Percentiles rank a stretch among this genome's conserved stretches.
Evolutionary conservation across 192 early-diverging fungal species (phyloP).

Genomic region (Umbelopsis sp.): DNA sequence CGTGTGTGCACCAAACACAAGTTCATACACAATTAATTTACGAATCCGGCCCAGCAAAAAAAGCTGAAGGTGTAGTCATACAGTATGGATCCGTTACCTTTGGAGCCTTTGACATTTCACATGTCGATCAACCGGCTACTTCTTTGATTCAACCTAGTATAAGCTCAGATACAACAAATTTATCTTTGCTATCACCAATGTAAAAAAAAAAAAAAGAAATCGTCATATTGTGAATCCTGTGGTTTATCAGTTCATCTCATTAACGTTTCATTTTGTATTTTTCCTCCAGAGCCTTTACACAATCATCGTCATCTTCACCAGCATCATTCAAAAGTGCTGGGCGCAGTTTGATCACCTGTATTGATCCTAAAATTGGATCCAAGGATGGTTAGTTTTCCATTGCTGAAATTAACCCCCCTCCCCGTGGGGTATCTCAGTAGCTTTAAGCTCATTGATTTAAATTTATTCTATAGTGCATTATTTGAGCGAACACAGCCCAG

Average conservation of each 20-base stretch:
- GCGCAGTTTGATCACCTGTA: too few relatives aligned
- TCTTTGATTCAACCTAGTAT: background rate
- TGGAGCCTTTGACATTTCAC: slow-evolving; percentile 22
- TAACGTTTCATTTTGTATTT: too few relatives aligned
- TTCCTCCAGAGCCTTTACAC: too few relatives aligned
- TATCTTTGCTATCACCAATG: background rate
- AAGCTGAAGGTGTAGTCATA: slow-evolving; percentile 23
- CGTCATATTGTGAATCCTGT: too few relatives aligned
- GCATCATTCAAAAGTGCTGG: background rate
- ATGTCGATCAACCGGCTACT: background rate
- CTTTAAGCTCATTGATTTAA: background rate
- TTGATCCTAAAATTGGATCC: too few relatives aligned
- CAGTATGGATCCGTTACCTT: slow-evolving; percentile 35
- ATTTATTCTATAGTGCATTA: background rate
- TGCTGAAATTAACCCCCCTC: background rate
- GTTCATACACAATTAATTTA: background rate
- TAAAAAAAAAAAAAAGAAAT: background rate
- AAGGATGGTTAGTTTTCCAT: too few relatives aligned
- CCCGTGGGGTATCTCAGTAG: background rate
- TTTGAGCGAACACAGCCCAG: background rate
- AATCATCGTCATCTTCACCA: slow-evolving; percentile 4
- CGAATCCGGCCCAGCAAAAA: background rate
- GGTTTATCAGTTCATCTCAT: too few relatives aligned
- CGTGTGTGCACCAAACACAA: slow-evolving; percentile 23
- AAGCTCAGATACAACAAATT: background rate